Conservation (phyloP, 352 stramenopile genomes). For the Plasmopara muralis region DNA sequence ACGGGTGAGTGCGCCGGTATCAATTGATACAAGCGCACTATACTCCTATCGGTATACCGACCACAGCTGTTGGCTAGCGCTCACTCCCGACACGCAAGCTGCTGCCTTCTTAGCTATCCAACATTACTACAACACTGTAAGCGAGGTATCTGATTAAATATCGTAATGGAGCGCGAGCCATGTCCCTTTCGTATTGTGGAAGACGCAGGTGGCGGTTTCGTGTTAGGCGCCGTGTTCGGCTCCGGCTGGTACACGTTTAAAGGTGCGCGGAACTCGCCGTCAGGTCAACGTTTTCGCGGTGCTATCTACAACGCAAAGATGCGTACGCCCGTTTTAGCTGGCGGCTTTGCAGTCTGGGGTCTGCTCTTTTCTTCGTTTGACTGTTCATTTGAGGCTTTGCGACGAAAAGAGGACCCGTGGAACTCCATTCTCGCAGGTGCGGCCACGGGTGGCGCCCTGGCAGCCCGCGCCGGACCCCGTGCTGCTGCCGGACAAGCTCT, state of each 20-base stretch:
- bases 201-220: slow-evolving; percentile 96
- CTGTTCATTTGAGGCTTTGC: slow-evolving; percentile 94
- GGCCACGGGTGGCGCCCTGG: slow-evolving; percentile 94
- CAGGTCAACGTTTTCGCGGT: slow-evolving; percentile 85
- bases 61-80: slow-evolving; percentile 5
- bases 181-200: slow-evolving; percentile 99
- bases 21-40: too few species aligned
- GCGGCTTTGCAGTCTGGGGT: slow-evolving; percentile 94
- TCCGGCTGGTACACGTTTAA: slow-evolving; percentile 96
- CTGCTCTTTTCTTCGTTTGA: slow-evolving; percentile 97
- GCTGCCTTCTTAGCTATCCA: background rate
- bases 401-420: slow-evolving; percentile 99
- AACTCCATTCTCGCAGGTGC: slow-evolving; percentile 98
- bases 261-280: slow-evolving; percentile 90
- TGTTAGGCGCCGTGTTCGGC: slow-evolving; percentile 93
- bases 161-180: slow-evolving; percentile 87
- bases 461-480: slow-evolving; percentile 90
- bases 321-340: slow-evolving; percentile 89
- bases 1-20: background rate
- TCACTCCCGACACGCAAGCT: slow-evolving; percentile 7
- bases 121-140: background rate
- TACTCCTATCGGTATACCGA: slow-evolving; percentile 2
- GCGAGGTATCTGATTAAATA: background rate
- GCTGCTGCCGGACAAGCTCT: slow-evolving; percentile 90
- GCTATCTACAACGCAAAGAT: slow-evolving; percentile 93